Evolutionary conservation across 2,329 filamentous ascomycete species (phyloP), one percentile per base, ranked within the genome.

Genomic region (Diaporthe citri): DNA sequence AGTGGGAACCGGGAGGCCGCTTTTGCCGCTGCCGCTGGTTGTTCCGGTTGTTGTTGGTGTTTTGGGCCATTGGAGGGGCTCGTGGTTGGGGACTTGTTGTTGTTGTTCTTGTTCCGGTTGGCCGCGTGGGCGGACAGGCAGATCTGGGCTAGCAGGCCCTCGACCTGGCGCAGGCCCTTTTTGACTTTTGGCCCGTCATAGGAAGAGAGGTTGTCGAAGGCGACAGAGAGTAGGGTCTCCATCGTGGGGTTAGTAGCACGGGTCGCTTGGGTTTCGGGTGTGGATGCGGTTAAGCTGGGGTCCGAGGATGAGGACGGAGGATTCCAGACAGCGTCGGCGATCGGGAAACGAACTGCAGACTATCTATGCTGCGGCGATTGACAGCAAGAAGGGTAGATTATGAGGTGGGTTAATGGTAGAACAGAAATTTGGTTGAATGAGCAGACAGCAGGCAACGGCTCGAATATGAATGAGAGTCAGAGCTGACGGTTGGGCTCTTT

Each of bases 191-290:
- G 89, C 74, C 93, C 92, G 80, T 98, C 95, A 83, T 96, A 96
- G 66, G 96, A 98, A 76, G 96, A 97, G 78, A 98, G 93, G 85
- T 97, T 97, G 87, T 98, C 96, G 85, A 98, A 98, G 76, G 96
- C 95, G 83, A 97, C 92, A 59, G 95, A 97, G 73, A 98, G 89
- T 39, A 98, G 90, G 71, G 94, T 92, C 87, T 98, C 97, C 97
- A 98, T 98, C 81, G 79, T 84, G 66, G 41, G 64, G 48, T 28
- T 56, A 51, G 41, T 41, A 51, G 71, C 28, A 25, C 34, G 28
- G 46, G 13, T 69, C 46, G 67, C 51, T 72, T 66, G 7, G 71
- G 36, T 77, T 25, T 48, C 52, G 67, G 48, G 39, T 55, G 39
- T 31, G 46, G 60, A 17, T 20, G 71, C 71, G 34, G 41, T 55